Conservation (phyloP, 441 rosid species). For the Eutrema salsugineum region DNA sequence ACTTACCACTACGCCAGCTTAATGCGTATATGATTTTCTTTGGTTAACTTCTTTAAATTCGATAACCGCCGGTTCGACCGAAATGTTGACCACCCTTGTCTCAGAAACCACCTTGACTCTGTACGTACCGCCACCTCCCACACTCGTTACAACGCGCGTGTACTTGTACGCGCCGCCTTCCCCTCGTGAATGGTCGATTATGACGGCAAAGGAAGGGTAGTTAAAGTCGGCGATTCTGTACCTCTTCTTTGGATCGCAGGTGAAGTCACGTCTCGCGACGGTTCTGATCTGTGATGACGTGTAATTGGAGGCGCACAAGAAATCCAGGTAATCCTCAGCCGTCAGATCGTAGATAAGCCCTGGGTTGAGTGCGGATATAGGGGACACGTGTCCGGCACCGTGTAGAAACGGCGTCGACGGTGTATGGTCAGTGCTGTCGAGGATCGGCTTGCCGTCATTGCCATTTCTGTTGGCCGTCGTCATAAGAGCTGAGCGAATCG, state of each 20-base stretch:
- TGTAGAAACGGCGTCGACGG: neutral
- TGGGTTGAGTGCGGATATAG: neutral
- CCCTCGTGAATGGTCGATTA: neutral
- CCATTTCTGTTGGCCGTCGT: neutral
- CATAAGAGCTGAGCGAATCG: neutral
- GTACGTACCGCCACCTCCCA: neutral
- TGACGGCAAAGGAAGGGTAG: neutral
- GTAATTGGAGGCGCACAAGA: neutral
- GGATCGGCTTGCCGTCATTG: neutral
- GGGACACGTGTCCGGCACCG: neutral
- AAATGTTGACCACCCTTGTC: neutral
- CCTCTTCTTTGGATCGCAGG: neutral
- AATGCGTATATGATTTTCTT: neutral
- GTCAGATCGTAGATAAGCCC: neutral
- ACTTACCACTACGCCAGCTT: too few relatives aligned
- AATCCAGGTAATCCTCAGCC: neutral
- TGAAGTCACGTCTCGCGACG: neutral
- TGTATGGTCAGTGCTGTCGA: neutral
- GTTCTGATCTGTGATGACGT: neutral
- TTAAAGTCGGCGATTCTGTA: neutral
- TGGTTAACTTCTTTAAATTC: neutral
- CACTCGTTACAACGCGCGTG: neutral
- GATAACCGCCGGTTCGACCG: neutral
- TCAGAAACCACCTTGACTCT: neutral
- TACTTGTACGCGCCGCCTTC: neutral